These are phyloP conservation scores for Nigrospora osmanthi DNA, from an alignment of 2,329 filamentous ascomycete species.

Conservation along the genomic window DNA sequence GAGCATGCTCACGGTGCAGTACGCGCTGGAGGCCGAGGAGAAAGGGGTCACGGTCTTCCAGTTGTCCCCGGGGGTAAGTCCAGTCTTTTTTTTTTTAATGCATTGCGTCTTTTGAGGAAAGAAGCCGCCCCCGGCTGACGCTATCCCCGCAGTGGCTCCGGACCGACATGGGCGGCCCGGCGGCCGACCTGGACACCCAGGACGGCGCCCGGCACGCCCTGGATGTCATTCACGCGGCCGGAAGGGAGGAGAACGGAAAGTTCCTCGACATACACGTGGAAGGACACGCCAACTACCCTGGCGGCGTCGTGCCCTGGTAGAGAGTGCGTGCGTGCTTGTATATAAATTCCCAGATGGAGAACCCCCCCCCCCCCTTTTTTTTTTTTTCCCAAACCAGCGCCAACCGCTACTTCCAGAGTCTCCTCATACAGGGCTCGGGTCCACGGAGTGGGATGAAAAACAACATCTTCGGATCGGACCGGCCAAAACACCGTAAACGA, in stretches of 20 bases:
- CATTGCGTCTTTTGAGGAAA: not conserved
- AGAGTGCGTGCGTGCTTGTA: no score
- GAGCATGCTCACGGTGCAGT: constrained; percentile 38
- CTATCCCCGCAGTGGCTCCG: constrained; percentile 29
- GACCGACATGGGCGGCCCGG: constrained; percentile 32
- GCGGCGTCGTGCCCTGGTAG: not conserved
- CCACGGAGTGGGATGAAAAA: no score
- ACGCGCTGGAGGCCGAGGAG: constrained; percentile 25
- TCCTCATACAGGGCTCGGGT: no score
- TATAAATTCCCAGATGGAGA: no score
- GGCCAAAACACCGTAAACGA: no score
- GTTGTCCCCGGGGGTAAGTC: constrained; percentile 34
- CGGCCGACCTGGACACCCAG: constrained; percentile 32
- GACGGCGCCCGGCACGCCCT: constrained; percentile 27
- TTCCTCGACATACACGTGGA: constrained; percentile 10
- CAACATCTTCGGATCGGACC: no score
- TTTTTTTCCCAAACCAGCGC: no score
- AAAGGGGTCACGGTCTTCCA: constrained; percentile 36
- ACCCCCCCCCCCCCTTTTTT: no score
- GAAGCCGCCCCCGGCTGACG: no score
- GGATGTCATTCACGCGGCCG: constrained; percentile 24
- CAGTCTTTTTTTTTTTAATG: no score
- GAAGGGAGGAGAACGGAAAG: constrained; percentile 25
- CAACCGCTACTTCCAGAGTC: no score
- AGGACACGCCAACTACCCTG: not conserved